Base-by-base conservation (phyloP, 257 asterid species). In the Gentiana straminea region DNA sequence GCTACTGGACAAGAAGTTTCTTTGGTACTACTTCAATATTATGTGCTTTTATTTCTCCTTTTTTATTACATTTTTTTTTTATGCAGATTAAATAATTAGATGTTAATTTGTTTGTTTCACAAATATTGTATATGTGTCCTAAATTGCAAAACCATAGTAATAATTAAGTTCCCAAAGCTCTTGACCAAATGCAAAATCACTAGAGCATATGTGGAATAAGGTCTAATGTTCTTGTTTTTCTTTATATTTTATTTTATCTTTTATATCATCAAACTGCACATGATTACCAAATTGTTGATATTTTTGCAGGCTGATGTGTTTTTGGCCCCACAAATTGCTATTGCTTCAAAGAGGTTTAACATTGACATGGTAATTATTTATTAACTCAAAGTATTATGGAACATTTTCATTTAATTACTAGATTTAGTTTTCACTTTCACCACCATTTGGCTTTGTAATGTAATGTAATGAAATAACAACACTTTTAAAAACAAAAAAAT, bases 221-320 rank as follows among this genome's bases (percentile, higher is more conserved):
- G 24, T 15, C 24, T 15, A 15, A 15, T 15, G 24, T 15, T 15
- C 24, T 15, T 15, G 24, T 15, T 15, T 15, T 15, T 15, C 24
- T 15, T 15, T 15, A 15, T 15, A 15, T 15, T 15, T 15, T 15
- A 15, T 15, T 15, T 15, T 15, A 15, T 15, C 24, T 15, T 15
- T 15, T 15, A 15, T 15, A 15, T 15, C 24, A 15, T 15, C 24
- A 7, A 33, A n/a, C 0, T 6, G 35, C 35, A 47, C 24, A 4
- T 33, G 35, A 35, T 13, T 5, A 4, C 35, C 8, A 5, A 43
- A 7, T 13, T 47, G 44, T 36, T 47, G 52, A 38, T 56, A 50
- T 50, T 73, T 15, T 52, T 75, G 84, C 84, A 86, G 94, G 96
- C 86, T 54, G 94, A 86, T 64, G 86, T 84, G 54, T 84, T 86